Evolutionary conservation across 257 asterid species (phyloP).

Genomic region (Fraxinus quadrangulata): DNA sequence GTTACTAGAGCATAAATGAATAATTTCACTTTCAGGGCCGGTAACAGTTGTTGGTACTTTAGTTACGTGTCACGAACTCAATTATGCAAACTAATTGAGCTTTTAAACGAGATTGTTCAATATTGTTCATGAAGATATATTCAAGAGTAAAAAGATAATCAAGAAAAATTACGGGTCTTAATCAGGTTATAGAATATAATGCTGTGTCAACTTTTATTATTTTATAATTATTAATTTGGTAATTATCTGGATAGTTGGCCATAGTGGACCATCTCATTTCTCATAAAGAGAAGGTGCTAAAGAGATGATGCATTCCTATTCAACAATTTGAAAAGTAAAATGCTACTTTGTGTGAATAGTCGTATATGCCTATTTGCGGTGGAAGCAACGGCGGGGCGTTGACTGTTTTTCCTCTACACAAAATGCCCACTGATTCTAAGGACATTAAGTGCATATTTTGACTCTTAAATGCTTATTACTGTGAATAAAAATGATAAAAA

Average conservation of each 20-base stretch:
- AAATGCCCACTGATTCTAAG: conserved; percentile 6
- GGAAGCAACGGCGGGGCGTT: conserved; percentile 18
- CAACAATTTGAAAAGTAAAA: conserved; percentile 18
- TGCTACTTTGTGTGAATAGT: conserved; percentile 5
- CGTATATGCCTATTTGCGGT: not conserved
- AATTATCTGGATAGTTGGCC: not conserved
- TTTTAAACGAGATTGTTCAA: too few species aligned
- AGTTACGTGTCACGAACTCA: not conserved
- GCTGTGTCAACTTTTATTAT: not conserved
- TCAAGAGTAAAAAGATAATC: not conserved
- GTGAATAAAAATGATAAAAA: not conserved
- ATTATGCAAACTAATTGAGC: too few species aligned
- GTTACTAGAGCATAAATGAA: too few species aligned
- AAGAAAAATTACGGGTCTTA: not conserved
- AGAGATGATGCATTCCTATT: not conserved
- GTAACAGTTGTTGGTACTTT: too few species aligned
- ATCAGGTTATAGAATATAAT: not conserved
- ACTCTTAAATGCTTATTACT: conserved; percentile 18
- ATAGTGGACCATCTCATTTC: conserved; percentile 9
- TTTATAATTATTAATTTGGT: not conserved
- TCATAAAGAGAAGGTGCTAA: not conserved
- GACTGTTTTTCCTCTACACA: conserved; percentile 5
- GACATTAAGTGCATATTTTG: conserved; percentile 21
- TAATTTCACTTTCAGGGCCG: too few species aligned
- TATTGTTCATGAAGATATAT: too few species aligned